Percentiles rank a stretch among this genome's conserved stretches.
Conservation (phyloP, 306 rosid species). For the Inga laurina region DNA sequence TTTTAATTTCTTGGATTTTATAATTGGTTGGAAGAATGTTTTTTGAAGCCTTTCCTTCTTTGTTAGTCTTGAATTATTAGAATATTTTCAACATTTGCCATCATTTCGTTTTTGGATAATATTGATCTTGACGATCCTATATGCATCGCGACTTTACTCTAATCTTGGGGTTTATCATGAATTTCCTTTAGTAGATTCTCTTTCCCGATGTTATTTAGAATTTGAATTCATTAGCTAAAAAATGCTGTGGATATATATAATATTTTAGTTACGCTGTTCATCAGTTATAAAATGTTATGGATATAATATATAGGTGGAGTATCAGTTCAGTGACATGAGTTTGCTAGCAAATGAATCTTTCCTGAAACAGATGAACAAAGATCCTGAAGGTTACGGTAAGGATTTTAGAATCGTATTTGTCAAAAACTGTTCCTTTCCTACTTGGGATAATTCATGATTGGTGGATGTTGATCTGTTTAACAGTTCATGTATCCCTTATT, state of each 20-base stretch:
- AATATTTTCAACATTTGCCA: background rate
- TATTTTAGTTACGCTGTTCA: background rate
- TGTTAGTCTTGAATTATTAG: background rate
- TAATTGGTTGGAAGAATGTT: background rate
- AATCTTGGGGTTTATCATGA: background rate
- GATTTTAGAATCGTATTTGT: slow-evolving; percentile 13
- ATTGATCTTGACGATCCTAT: background rate
- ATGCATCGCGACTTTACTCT: background rate
- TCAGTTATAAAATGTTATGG: background rate
- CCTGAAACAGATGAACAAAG: slow-evolving; percentile 74
- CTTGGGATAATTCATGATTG: slow-evolving; percentile 9
- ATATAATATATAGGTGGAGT: slow-evolving; percentile 67
- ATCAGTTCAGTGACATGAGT: slow-evolving; percentile 87
- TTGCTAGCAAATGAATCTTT: slow-evolving; percentile 88
- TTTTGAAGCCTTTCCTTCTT: background rate
- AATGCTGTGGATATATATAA: background rate
- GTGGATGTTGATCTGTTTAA: slow-evolving; percentile 20
- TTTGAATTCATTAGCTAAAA: slow-evolving; percentile 10
- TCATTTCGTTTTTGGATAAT: background rate
- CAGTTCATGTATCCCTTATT: slow-evolving; percentile 76
- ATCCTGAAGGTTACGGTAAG: slow-evolving; percentile 95
- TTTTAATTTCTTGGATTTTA: background rate
- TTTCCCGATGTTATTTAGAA: background rate
- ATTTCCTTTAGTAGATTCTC: background rate
- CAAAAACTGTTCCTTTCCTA: background rate